Evolutionary conservation across 1,284 basidiomycete species (phyloP), one percentile per base, ranked within the genome.

Genomic region (Ganoderma meredithae): DNA sequence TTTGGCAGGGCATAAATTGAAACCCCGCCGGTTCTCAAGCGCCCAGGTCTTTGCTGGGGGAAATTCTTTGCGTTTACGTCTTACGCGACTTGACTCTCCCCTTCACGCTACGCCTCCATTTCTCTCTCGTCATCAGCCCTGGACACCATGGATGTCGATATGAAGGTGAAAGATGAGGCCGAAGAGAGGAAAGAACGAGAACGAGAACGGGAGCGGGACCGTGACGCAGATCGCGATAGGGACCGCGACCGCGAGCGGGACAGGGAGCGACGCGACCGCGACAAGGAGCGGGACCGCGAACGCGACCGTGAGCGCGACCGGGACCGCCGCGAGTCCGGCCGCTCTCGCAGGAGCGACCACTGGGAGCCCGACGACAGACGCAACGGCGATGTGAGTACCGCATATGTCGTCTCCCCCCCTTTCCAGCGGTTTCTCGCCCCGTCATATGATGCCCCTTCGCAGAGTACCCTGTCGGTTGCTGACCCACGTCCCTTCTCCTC

Each of bases 301-400:
- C 47, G 47, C 47, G 47, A 79, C 43, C 79, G 81, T 60, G 83
- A 84, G 39, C 77, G 78, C 65, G 79, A 79, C 58, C 74, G 78
- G 62, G 79, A 81, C 41, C 76, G 78, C 72, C 83, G 90, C 61
- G 89, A 90, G 63, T 76, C 86, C 59, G 86, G 91, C 72, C 81
- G 82, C 64, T 78, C 79, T 41, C 76, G 85, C 71, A 83, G 83
- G 64, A 79, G 79, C 33, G 93, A 94, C 78, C 91, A 93, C 74
- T 93, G 92, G 92, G 92, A 94, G 74, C 92, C 91, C 3, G 91
- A 92, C 19, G 84, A 85, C 62, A 85, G 90, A 75, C 86, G 90
- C 52, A 88, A 86, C 68, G 84, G 84, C 65, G 89, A 91, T 66
- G 90, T 90, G 74, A 76, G 85, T 83, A 64, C 73, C 73, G 49